These are phyloP conservation scores for Ceratobasidium sp. DNA, from an alignment of 1,284 basidiomycete species.

Conservation along the genomic window DNA sequence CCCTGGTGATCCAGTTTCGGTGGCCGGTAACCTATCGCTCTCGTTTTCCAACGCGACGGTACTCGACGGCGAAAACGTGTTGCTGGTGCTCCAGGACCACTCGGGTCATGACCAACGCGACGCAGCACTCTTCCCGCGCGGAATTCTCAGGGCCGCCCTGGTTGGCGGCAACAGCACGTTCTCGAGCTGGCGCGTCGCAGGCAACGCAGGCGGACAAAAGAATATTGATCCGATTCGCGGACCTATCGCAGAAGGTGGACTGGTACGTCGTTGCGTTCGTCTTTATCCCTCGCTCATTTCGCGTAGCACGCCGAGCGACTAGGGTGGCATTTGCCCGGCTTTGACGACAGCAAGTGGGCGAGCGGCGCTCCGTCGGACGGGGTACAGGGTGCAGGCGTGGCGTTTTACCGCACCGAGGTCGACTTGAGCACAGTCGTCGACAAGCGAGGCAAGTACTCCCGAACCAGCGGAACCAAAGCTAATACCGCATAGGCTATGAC, in stretches of 20 bases:
- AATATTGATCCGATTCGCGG: slow-evolving; percentile 43
- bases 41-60: slow-evolving; percentile 40
- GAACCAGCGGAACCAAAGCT: neutral
- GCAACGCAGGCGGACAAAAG: slow-evolving; percentile 44
- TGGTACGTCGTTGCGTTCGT: slow-evolving; percentile 27
- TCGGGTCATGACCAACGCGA: slow-evolving; percentile 36
- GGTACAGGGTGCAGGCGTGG: slow-evolving; percentile 28
- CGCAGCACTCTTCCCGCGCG: slow-evolving; percentile 46
- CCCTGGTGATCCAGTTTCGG: slow-evolving; percentile 32
- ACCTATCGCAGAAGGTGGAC: slow-evolving; percentile 46
- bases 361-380: slow-evolving; percentile 21
- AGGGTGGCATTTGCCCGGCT: slow-evolving; percentile 47
- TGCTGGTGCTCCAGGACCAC: slow-evolving; percentile 39
- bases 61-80: slow-evolving; percentile 42
- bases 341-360: slow-evolving; percentile 44
- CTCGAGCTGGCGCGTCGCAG: slow-evolving; percentile 46
- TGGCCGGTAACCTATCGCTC: slow-evolving; percentile 38
- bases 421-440: slow-evolving; percentile 26
- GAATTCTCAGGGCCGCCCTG: slow-evolving; percentile 44
- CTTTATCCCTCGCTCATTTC: neutral
- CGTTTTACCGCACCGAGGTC: slow-evolving; percentile 29
- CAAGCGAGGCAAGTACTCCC: slow-evolving; percentile 7
- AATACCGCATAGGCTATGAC: slow-evolving; percentile 21
- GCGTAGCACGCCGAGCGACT: slow-evolving; percentile 43
- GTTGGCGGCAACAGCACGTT: slow-evolving; percentile 36